Conservation (phyloP, 2,329 filamentous ascomycete genomes). For the Hypoxylon sp. region DNA sequence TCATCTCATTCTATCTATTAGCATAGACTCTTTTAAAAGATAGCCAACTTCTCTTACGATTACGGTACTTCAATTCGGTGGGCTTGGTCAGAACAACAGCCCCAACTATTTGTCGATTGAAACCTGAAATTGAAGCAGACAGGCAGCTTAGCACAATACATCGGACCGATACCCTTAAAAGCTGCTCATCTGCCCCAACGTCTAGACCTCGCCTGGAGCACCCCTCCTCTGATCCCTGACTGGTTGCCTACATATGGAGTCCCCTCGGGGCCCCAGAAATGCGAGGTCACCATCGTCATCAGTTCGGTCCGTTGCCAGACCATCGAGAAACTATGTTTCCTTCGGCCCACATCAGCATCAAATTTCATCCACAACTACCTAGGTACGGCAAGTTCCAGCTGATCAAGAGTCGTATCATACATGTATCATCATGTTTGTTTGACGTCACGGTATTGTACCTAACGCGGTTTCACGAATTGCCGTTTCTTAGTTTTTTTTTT, state of each 20-base stretch:
- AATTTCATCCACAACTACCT: constrained; percentile 13
- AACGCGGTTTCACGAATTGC: background rate
- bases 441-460: constrained; percentile 23
- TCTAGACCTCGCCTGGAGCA: constrained; percentile 19
- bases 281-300: constrained; percentile 23
- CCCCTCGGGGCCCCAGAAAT: constrained; percentile 9
- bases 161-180: constrained; percentile 37
- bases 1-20: too few species aligned
- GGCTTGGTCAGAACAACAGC: constrained; percentile 2
- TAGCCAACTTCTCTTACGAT: background rate
- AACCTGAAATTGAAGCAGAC: constrained; percentile 22
- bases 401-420: constrained; percentile 18
- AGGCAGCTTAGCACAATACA: constrained; percentile 14
- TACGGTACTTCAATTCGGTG: background rate
- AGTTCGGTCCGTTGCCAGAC: constrained; percentile 1
- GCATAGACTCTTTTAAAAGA: background rate
- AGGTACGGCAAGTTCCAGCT: constrained; percentile 4
- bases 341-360: constrained; percentile 11
- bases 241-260: background rate
- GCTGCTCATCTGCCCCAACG: constrained; percentile 2
- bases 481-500: background rate
- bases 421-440: constrained; percentile 6
- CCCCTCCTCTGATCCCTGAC: constrained; percentile 3
- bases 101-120: constrained; percentile 15
- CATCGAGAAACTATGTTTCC: constrained; percentile 13